Base-by-base conservation (phyloP, 164 flowering plant genomes). In the Berberis thunbergii region DNA sequence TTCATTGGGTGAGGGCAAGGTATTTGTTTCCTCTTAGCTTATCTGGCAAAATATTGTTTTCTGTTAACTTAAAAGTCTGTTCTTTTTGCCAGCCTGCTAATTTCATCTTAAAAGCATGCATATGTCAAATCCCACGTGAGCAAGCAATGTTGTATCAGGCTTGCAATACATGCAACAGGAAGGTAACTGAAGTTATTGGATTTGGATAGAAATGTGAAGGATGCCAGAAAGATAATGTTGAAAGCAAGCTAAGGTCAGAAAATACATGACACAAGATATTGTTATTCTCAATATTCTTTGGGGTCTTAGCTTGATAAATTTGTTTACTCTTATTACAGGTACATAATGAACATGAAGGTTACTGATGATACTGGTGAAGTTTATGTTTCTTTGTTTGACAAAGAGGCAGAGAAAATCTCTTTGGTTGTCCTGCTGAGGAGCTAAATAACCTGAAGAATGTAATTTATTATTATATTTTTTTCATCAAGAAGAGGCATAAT, bases 61-160 rank as follows among this genome's bases (percentile, higher is more conserved):
- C 4, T 61, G 54, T 26, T 45, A 26, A 62, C 6, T 9, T 60
- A 45, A 2, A 53, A n/a, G 4, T 45, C 41, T 63, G 8, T 61
- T 59, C 6, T 60, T 61, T n/a, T 67, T 65, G 39, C 53, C 87
- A 87, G 97, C 87, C 97, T 49, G 80, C 56, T 2, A 87, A 69
- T 72, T 83, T 86, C 74, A 85, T 77, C 79, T 61, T 83, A 4
- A 83, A 78, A 64, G 94, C 82, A 40, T 84, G 64, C 64, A 68
- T 87, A 54, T 89, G 92, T 70, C 80, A 73, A 56, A 89, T 89
- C 71, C 91, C 80, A 79, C 83, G 92, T 56, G 99, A 95, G 66
- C 97, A 91, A 63, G 59, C 91, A 48, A 87, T 95, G 96, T 95
- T 94, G 96, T 95, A 91, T 62, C 81, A 86, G 4, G 99, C 99